Base-by-base conservation (phyloP, 306 rosid species). In the Prunus mira region DNA sequence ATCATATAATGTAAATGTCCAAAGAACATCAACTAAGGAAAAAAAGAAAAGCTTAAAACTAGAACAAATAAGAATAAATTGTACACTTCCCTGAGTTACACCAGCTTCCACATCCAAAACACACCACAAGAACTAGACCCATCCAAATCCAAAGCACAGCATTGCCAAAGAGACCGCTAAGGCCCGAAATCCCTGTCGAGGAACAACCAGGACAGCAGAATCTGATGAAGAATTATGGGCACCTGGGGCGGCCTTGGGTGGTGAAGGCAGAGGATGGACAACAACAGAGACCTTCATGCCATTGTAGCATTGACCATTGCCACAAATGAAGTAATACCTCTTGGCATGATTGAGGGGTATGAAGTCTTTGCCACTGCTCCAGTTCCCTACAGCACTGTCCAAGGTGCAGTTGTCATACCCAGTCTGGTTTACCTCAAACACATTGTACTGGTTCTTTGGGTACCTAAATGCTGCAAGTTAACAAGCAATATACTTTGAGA, bases 291-390 rank as follows among this genome's bases (percentile, higher is more conserved):
- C 91, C 86, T 92, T 92, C 97, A 92, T 92, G 4, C 97, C 97
- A 84, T 17, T 88, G 71, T 66, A 90, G 89, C 97, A 92, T 74
- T 90, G 97, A 0, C 97, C 97, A 73, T 90, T 92, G 52, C 97
- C 96, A 68, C 96, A 80, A 62, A 92, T 92, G 76, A 89, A 94
- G 92, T 90, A 94, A 75, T 92, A 92, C 72, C 96, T 87, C 79
- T 80, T 83, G 3, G 96, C 67, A 46, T 84, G 27, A 11, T 84
- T 85, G 9, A 94, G 76, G 41, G 78, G 86, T 61, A 94, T 85
- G 92, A 94, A 94, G 76, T 94, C 97, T 75, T 94, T 94, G 24
- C 98, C 98, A 54, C 90, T 88, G 30, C 87, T 89, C 97, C 97
- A 95, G 82, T 92, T 95, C 74, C 98, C 97, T 15, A 80, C 56